Base-by-base conservation (phyloP, 208 protist species). In the Vickermania ingenoplastis region DNA sequence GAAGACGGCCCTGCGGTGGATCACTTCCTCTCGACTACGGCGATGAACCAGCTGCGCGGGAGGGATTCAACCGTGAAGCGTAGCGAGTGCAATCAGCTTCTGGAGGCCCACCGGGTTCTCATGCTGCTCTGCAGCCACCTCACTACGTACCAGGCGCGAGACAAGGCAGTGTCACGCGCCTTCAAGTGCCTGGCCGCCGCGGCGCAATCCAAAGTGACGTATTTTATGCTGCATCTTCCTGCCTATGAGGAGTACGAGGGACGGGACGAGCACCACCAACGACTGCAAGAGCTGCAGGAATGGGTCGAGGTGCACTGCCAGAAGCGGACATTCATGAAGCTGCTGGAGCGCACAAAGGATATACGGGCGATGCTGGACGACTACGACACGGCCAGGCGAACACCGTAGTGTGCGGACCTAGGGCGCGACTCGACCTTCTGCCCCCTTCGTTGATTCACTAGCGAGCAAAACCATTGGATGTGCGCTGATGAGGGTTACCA, bases 221-320 rank as follows among this genome's bases (percentile, higher is more conserved):
- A 89, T 59, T 56, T 78, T 14, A 89, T 77, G 62, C 71, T 89
- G 30, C 80, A 64, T 22, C 48, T 36, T 1, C 69, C 73, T 13
- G 51, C 79, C 1, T 2, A 53, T 0, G 73, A 82, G 25, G 68
- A 31, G 41, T 83, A 77, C 55, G 71, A 66, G 45, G 73, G 69
- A 27, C 73, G 72, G 27, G 60, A 59, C 7, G 80, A 90, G 65
- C 84, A 89, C 65, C 67, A 63, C 41, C 72, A 83, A 31, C 72
- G 80, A 13, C 52, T 93, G 58, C 71, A 83, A 27, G 86, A 93
- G 67, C 66, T 93, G 52, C 67, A 71, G 30, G 86, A 90, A 56
- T 93, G 82, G 81, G 67, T 93, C n/a, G 86, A 90, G 31, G 75
- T 84, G 13, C 77, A 89, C 56, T 80, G 78, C 50, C 76, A 86